Base-by-base conservation (phyloP, 192 early-diverging fungal genomes). In the Linnemannia zychae region DNA sequence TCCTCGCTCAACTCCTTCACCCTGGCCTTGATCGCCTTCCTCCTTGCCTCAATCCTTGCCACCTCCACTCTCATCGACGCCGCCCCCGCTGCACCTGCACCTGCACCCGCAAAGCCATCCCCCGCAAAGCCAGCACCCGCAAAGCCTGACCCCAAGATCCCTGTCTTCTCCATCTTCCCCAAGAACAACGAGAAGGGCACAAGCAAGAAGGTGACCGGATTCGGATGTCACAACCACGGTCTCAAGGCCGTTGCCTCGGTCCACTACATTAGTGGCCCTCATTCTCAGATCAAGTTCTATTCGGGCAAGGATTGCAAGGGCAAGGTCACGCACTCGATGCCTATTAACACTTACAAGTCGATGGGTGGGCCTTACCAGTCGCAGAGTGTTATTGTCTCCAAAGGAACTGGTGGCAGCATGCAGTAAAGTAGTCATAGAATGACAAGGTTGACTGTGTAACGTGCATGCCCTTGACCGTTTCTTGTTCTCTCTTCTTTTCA, bases 301-400 rank as follows among this genome's bases (percentile, higher is more conserved):
- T 9, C 50, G 22, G 75, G 33, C 65, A 77, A 76, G 75, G 77
- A 77, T 46, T 82, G 81, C 81, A 77, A 37, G 15, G 81, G 81
- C 81, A 82, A 50, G 38, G 52, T 73, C 7, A 68, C 60, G 5
- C 81, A 82, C 31, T 46, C 44, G 47, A 82, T 82, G 81, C 22
- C 76, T 5, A 82, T 46, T 22, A 63, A 47, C 18, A 82, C 81
- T 37, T 60, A 77, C 38, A 72, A 72, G 36, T 16, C 28, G 46
- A 82, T 82, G 81, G 81, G 81, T 20, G 81, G 81, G 1, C 81
- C 81, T 3, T 82, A 77, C 81, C 68, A 67, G 47, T 69, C 75
- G 12, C 52, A 72, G 70, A 82, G 81, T 57, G 81, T 82, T 48
- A 48, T 38, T 36, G 75, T 82, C 48, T 50, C 38, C 66, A 72